These are phyloP conservation scores for Sugiyamaella smithiae DNA, from an alignment of 805 yeast genomes.

Conservation along the genomic window DNA sequence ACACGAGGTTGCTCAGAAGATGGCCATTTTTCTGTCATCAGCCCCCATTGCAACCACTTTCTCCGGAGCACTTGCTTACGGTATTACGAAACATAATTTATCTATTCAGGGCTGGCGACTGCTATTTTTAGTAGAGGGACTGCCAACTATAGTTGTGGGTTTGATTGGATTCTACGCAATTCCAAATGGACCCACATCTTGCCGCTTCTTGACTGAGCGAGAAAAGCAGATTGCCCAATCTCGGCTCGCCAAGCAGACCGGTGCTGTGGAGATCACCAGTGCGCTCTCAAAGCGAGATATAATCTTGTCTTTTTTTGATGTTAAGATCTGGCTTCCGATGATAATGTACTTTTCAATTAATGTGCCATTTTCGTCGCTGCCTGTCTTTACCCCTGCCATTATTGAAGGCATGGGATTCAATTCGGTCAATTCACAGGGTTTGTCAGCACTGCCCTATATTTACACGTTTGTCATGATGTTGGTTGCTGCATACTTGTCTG, in stretches of 20 bases:
- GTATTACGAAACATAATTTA: slow-evolving; percentile 29
- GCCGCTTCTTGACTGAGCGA: slow-evolving; percentile 46
- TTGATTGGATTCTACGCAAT: slow-evolving; percentile 32
- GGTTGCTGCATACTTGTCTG: slow-evolving; percentile 46
- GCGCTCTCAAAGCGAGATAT: slow-evolving; percentile 13
- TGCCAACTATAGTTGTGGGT: slow-evolving; percentile 44
- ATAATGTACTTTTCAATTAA: slow-evolving; percentile 29
- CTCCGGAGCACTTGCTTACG: slow-evolving; percentile 52
- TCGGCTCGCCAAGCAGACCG: slow-evolving; percentile 19
- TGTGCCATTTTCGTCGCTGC: slow-evolving; percentile 38
- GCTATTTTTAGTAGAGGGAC: slow-evolving; percentile 47
- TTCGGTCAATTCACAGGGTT: slow-evolving; percentile 42
- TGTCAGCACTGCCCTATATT: slow-evolving; percentile 47
- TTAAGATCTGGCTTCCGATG: slow-evolving; percentile 19
- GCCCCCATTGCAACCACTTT: slow-evolving; percentile 51
- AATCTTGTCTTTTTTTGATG: slow-evolving; percentile 13
- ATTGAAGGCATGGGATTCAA: slow-evolving; percentile 43
- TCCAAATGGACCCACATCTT: slow-evolving; percentile 39
- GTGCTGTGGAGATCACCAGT: slow-evolving; percentile 9
- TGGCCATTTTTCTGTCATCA: slow-evolving; percentile 29
- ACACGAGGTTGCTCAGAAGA: slow-evolving; percentile 31
- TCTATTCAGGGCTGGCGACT: slow-evolving; percentile 44
- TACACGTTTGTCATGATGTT: slow-evolving; percentile 42
- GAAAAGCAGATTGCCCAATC: slow-evolving; percentile 32
- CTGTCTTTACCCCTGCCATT: slow-evolving; percentile 48